Evolutionary conservation across 176 grass and related monocot genomes (phyloP).

Genomic region (Melocanna baccifera): DNA sequence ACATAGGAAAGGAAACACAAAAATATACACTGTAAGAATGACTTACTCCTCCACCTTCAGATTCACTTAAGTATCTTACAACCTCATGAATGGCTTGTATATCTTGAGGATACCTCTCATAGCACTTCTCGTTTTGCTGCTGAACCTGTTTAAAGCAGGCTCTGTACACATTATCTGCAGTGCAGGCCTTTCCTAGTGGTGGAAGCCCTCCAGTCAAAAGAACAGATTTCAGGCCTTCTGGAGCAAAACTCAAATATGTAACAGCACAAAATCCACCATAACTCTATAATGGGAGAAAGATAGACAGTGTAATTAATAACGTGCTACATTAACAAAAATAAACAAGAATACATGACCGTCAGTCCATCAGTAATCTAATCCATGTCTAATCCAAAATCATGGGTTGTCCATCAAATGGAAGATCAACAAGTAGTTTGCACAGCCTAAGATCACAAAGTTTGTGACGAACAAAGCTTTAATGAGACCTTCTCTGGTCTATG

Average conservation of each 20-base stretch:
- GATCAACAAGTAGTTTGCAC: background rate
- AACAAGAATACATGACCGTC: background rate
- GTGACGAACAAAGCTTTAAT: background rate
- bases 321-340: background rate
- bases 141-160: constrained; percentile 85
- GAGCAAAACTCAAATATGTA: constrained; percentile 95
- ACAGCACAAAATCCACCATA: constrained; percentile 96
- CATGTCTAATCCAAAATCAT: background rate
- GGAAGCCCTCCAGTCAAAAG: constrained; percentile 92
- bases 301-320: background rate
- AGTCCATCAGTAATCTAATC: too few relatives aligned
- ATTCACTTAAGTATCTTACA: constrained; percentile 66
- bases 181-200: constrained; percentile 63
- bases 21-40: background rate
- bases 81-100: constrained; percentile 62
- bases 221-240: constrained; percentile 86
- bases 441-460: background rate
- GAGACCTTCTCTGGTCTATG: background rate
- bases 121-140: constrained; percentile 91
- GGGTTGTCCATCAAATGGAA: background rate
- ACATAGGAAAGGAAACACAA: background rate
- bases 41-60: constrained; percentile 85
- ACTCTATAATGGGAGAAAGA: constrained; percentile 47
- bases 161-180: constrained; percentile 81
- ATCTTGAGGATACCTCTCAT: constrained; percentile 86